A percentile compares a stretch with the other conserved stretches of the same genome.
Conservation (phyloP, 108 stramenopile species). For the Aurantiochytrium sp. region DNA sequence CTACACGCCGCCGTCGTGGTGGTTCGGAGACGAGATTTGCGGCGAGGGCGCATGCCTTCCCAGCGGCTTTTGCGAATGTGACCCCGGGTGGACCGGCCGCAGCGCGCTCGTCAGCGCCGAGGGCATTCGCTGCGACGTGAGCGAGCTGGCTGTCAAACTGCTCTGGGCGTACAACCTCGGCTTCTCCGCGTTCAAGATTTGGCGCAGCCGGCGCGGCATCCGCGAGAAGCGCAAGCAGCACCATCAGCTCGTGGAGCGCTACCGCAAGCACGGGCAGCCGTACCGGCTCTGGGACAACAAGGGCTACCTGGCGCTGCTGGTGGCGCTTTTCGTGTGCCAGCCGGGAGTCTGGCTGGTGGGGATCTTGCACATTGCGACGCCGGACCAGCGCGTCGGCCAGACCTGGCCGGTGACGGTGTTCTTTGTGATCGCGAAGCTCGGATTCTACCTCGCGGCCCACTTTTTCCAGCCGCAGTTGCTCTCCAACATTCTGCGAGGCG, state of each 20-base stretch:
- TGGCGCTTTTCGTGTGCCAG: not conserved
- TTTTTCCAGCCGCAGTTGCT: slow-evolving; percentile 11
- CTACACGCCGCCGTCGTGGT: not conserved
- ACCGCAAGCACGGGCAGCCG: not conserved
- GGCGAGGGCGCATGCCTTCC: not conserved
- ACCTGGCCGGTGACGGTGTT: not conserved
- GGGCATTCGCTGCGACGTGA: not conserved
- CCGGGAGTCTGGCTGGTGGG: not conserved
- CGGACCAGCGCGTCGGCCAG: not conserved
- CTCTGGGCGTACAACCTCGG: not conserved
- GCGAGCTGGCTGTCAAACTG: not conserved
- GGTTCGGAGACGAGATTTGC: not conserved
- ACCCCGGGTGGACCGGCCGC: not conserved
- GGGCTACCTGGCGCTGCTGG: not conserved
- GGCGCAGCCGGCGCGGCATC: not conserved
- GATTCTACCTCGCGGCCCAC: not conserved
- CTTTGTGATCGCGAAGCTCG: not conserved
- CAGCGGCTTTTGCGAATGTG: not conserved
- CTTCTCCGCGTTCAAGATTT: not conserved
- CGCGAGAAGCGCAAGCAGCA: not conserved
- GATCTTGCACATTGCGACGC: not conserved
- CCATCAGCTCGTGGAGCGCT: not conserved
- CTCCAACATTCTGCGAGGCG: not conserved
- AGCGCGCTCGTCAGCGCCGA: not conserved
- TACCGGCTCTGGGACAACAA: not conserved